A percentile compares a stretch with the other conserved stretches of the same genome.
phyloP scores from a whole-genome alignment of 2,329 filamentous ascomycete species.

The Fusarium bulbicola region DNA sequence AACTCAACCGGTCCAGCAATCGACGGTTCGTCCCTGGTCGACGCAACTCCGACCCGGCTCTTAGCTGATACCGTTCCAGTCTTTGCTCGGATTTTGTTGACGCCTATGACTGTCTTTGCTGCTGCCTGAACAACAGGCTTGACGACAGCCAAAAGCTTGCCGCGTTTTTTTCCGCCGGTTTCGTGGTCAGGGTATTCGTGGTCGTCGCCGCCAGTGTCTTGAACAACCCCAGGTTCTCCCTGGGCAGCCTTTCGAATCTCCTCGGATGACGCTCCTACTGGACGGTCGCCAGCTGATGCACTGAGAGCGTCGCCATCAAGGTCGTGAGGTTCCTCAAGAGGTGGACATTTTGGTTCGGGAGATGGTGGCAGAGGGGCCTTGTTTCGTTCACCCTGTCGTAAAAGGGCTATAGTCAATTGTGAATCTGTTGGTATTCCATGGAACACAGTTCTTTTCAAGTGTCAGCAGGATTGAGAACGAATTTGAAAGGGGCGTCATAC shows the following conservation, averaged over 20 bases:
- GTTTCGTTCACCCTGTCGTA: slow-evolving; percentile 80
- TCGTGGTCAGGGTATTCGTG: slow-evolving; percentile 61
- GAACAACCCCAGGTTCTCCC: slow-evolving; percentile 47
- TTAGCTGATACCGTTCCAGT: slow-evolving; percentile 65
- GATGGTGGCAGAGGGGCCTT: slow-evolving; percentile 74
- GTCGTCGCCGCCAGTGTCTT: slow-evolving; percentile 42
- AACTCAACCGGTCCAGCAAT: slow-evolving; percentile 73
- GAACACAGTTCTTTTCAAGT: slow-evolving; percentile 72
- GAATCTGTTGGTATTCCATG: slow-evolving; percentile 84
- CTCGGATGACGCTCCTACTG: slow-evolving; percentile 44
- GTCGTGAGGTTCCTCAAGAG: background rate
- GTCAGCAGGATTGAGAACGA: slow-evolving; percentile 50
- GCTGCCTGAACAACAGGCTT: slow-evolving; percentile 72
- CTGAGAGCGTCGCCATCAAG: slow-evolving; percentile 47
- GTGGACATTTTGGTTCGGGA: accelerated
- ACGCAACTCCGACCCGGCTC: slow-evolving; percentile 60
- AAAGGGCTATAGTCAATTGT: slow-evolving; percentile 78
- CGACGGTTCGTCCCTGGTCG: background rate
- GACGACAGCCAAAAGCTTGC: slow-evolving; percentile 65
- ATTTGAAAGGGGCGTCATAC: slow-evolving; percentile 64
- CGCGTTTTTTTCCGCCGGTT: slow-evolving; percentile 48
- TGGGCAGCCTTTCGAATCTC: slow-evolving; percentile 69
- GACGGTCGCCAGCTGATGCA: slow-evolving; percentile 44
- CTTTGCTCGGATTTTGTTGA: slow-evolving; percentile 74
- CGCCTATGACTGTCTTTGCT: slow-evolving; percentile 74